Evolutionary conservation across 306 rosid genomes (phyloP).

Genomic region (Prunus armeniaca): DNA sequence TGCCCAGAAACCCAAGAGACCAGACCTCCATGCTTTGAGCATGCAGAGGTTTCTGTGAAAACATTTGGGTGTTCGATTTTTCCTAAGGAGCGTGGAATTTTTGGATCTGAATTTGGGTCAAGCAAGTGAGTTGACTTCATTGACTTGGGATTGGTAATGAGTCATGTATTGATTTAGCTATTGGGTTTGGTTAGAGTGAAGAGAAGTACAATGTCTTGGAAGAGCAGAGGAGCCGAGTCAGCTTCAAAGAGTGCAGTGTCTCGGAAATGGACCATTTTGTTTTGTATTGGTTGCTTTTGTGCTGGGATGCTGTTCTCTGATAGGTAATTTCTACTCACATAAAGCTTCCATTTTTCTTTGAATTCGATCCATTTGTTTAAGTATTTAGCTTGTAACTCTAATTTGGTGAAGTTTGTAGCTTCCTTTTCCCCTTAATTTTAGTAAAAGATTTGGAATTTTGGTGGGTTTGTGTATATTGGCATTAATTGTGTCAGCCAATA

Average conservation of each 20-base stretch:
- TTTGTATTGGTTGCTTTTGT: slow-evolving; percentile 53
- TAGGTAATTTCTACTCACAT: slow-evolving; percentile 28
- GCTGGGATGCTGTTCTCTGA: slow-evolving; percentile 63
- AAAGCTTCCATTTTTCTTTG: slow-evolving; percentile 4
- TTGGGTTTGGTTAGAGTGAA: slow-evolving; percentile 19
- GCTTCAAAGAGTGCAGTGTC: slow-evolving; percentile 38
- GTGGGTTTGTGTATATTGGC: not conserved
- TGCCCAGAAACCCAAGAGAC: not conserved
- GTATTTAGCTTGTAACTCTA: slow-evolving; percentile 2
- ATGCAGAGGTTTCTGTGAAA: not conserved
- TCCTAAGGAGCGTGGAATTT: not conserved
- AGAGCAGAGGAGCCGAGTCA: slow-evolving; percentile 42
- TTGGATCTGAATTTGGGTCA: slow-evolving; percentile 25
- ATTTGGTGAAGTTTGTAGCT: slow-evolving; percentile 26
- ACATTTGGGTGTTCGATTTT: not conserved
- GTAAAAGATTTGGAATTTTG: not conserved
- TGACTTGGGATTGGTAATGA: slow-evolving; percentile 37
- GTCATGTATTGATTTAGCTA: slow-evolving; percentile 18
- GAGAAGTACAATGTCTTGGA: slow-evolving; percentile 37
- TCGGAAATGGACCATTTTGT: slow-evolving; percentile 48
- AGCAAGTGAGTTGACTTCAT: slow-evolving; percentile 4
- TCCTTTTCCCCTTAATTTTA: not conserved
- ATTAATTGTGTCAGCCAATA: not conserved
- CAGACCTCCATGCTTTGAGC: not conserved
- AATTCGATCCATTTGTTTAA: not conserved